Base-by-base conservation (phyloP, 306 rosid species). In the Vicia villosa region DNA sequence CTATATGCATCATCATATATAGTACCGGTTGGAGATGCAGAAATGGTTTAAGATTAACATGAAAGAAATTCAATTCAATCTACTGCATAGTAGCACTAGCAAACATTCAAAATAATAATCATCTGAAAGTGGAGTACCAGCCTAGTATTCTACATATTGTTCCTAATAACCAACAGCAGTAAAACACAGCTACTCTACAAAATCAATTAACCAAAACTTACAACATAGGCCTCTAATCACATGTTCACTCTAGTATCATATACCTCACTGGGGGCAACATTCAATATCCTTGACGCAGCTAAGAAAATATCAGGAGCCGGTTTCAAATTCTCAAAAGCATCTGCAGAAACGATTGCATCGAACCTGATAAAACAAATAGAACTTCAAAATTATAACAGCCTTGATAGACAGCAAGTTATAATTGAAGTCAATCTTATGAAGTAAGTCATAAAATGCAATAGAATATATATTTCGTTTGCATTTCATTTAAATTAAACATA, bases 301-400 rank as follows among this genome's bases (percentile, higher is more conserved):
- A 94, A 74, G 82, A 94, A 94, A 72, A 90, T 94, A 79, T 90
- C 98, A 50, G 97, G 98, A 80, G 97, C 91, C 75, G 98, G 98
- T 73, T 94, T 94, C 88, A 94, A 78, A 79, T 88, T 94, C 85
- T 94, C 96, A 81, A 94, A 94, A 68, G 98, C 98, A 83, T 94
- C 98, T 63, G 96, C 98, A 74, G 97, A 84, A 70, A 90, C 96
- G 32, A 94, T 84, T 34, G 97, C 95, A 74, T 94, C 92, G 40
- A 94, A 94, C 97, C 98, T 94, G 85, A 82, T 70, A 81, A 74
- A 63, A 82, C 55, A 78, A 62, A 54, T 63, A 47, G 46, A 59
- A 36, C 60, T 43, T 12, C 73, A 51, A 11, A 52, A 20, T 77
- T 43, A 69, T 62, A 52, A 63, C 63, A 64, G 40, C 37, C 24